Evolutionary conservation across 345 rosid genomes (phyloP).

Genomic region (Trapa bicornis): DNA sequence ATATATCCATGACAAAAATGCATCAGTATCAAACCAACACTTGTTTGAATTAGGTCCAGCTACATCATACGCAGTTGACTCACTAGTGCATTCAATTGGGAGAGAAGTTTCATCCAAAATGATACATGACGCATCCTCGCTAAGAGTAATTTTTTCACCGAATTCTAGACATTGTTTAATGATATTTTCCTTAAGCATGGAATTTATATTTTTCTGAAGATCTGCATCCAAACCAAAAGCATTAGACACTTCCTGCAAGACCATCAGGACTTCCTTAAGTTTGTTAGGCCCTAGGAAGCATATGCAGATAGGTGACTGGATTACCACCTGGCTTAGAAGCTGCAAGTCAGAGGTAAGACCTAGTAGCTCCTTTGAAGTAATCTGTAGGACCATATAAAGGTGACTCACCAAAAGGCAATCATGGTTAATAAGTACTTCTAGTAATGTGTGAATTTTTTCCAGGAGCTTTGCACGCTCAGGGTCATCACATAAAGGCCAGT

Average conservation of each 20-base stretch:
- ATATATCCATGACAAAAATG: constrained; percentile 80
- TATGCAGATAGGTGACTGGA: constrained; percentile 57
- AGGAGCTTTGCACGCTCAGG: constrained; percentile 69
- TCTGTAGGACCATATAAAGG: constrained; percentile 64
- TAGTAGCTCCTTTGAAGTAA: constrained; percentile 62
- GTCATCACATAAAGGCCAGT: constrained; percentile 69
- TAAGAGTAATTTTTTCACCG: constrained; percentile 53
- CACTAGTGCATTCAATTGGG: constrained; percentile 17
- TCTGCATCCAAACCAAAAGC: constrained; percentile 48
- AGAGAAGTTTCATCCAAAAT: constrained; percentile 46
- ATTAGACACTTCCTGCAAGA: constrained; percentile 72
- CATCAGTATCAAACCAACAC: constrained; percentile 25
- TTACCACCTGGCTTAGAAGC: constrained; percentile 47
- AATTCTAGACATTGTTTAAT: constrained; percentile 22
- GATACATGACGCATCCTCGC: constrained; percentile 46
- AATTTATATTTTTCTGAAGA: constrained; percentile 40
- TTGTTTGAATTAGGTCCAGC: constrained; percentile 20
- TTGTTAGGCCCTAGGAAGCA: constrained; percentile 74
- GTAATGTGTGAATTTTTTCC: constrained; percentile 47
- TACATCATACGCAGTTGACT: constrained; percentile 15
- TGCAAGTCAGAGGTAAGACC: constrained; percentile 47
- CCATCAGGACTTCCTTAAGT: constrained; percentile 66
- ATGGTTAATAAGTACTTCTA: constrained; percentile 60
- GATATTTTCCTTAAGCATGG: constrained; percentile 31
- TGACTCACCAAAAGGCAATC: constrained; percentile 76